Conservation (phyloP, 352 stramenopile species). For the Phytophthora sp. region DNA sequence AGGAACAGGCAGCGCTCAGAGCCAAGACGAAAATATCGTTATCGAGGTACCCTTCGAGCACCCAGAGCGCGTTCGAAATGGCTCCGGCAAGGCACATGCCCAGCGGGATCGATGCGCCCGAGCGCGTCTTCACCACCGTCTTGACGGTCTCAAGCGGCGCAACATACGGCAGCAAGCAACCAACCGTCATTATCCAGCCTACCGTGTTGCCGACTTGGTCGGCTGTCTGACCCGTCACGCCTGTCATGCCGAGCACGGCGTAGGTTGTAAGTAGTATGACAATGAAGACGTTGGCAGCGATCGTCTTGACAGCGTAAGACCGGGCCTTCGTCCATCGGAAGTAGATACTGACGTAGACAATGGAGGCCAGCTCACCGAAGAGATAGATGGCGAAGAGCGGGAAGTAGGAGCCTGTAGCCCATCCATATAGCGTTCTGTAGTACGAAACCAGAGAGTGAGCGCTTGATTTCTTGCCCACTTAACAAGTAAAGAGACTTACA, state of each 20-base stretch:
- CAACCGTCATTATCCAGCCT: slow-evolving; percentile 46
- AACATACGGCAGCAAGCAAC: slow-evolving; percentile 40
- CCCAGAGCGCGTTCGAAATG: slow-evolving; percentile 41
- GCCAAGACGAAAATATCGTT: slow-evolving; percentile 48
- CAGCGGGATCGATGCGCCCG: slow-evolving; percentile 35
- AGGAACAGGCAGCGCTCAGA: slow-evolving; percentile 28
- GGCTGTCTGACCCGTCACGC: slow-evolving; percentile 23
- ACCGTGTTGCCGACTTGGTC: slow-evolving; percentile 25
- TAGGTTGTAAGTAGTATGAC: slow-evolving; percentile 22
- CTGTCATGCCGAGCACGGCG: slow-evolving; percentile 32
- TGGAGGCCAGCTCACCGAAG: slow-evolving; percentile 24
- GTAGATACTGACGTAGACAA: slow-evolving; percentile 35
- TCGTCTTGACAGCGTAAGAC: slow-evolving; percentile 29
- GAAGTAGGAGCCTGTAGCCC: slow-evolving; percentile 41
- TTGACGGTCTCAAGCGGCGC: slow-evolving; percentile 41
- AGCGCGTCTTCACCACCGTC: slow-evolving; percentile 38
- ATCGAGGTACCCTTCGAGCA: slow-evolving; percentile 42
- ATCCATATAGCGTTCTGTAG: too few species aligned
- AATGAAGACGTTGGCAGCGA: slow-evolving; percentile 18
- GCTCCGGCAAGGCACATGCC: slow-evolving; percentile 34
- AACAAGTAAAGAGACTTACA: too few species aligned
- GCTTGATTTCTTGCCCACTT: too few species aligned
- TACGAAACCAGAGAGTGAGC: too few species aligned
- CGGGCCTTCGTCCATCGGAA: slow-evolving; percentile 25
- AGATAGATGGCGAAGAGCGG: slow-evolving; percentile 40